Evolutionary conservation across 805 yeast genomes (phyloP), one percentile per base, ranked within the genome.

Genomic region (Teunomyces aglyptinius): DNA sequence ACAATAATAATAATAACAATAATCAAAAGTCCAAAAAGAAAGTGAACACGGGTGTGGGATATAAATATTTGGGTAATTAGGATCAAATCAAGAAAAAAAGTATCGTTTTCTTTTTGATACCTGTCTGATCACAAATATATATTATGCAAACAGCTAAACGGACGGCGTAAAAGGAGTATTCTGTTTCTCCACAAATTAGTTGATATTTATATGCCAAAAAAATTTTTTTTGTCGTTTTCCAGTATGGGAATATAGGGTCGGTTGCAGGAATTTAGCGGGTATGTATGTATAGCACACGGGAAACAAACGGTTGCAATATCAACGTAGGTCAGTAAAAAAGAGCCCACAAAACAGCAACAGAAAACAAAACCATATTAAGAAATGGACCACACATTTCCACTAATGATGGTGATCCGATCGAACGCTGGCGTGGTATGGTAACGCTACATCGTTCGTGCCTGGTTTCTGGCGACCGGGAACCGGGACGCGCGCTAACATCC

Each of bases 181-280:
- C 8, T 18, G 24, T 20, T 36, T 36, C 39, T 36, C 39, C 39
- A 36, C 39, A 36, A 36, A 36, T 36, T 36, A 36, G 39, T 36
- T 20, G 39, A 18, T 36, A 20, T 36, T 36, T 36, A 36, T 36
- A 22, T 16, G 39, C 28, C 39, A 18, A 36, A 22, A 36, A 22
- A 35, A 35, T 11, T 13, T 29, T 29, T 29, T 29, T 31, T 31
- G 6, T 31, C 22, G 12, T n/a, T 35, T 20, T n/a, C 19, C 16
- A 13, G 39, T n/a, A 15, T 31, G 33, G 28, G 19, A 36, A 5
- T 36, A 13, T 6, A n/a, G 27, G 39, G n/a, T 16, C 16, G 20
- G 39, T 13, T 35, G 39, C 26, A 35, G 38, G 13, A 16, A 6
- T 35, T 35, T 19, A 22, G 16, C 13, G 33, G 16, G 18, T 31